Conservation (phyloP, 1,284 basidiomycete genomes). For the Jaminaea rosea region DNA sequence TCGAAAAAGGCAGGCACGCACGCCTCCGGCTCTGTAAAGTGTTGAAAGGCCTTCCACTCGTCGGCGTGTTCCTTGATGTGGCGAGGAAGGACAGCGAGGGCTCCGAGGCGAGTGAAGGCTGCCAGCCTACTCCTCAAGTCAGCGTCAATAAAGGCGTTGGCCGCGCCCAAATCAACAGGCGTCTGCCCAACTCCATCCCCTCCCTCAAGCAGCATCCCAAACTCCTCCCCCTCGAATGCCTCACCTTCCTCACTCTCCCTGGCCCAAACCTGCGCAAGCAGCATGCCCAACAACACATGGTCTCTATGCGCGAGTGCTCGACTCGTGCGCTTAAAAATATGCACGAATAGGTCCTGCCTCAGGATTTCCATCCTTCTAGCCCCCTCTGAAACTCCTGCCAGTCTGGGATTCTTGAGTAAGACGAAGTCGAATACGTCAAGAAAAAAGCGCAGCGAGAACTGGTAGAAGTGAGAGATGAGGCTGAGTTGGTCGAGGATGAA, state of each 20-base stretch:
- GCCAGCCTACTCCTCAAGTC: conserved; percentile 60
- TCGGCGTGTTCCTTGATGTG: conserved; percentile 61
- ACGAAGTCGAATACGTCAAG: conserved; percentile 95
- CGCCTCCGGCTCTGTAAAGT: conserved; percentile 63
- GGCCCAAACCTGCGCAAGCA: conserved; percentile 81
- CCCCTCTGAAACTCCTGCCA: conserved; percentile 68
- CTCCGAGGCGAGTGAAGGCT: conserved; percentile 47
- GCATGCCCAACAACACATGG: conserved; percentile 79
- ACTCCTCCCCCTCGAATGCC: conserved; percentile 64
- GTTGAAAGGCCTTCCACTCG: conserved; percentile 70
- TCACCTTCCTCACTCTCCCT: conserved; percentile 49
- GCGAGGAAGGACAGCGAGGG: conserved; percentile 68
- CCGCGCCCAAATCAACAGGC: conserved; percentile 48
- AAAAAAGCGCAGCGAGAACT: conserved; percentile 96
- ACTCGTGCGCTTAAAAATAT: conserved; percentile 80
- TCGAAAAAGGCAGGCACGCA: conserved; percentile 63
- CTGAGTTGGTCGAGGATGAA: conserved; percentile 93
- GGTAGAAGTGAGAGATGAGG: conserved; percentile 93
- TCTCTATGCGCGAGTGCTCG: conserved; percentile 84
- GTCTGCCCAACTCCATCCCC: conserved; percentile 56
- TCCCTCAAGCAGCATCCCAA: conserved; percentile 82
- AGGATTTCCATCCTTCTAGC: conserved; percentile 69
- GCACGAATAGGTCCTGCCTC: conserved; percentile 81
- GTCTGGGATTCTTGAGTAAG: conserved; percentile 79
- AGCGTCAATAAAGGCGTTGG: conserved; percentile 28